Evolutionary conservation across 306 rosid genomes (phyloP).

Genomic region (Quercus agrifolia): DNA sequence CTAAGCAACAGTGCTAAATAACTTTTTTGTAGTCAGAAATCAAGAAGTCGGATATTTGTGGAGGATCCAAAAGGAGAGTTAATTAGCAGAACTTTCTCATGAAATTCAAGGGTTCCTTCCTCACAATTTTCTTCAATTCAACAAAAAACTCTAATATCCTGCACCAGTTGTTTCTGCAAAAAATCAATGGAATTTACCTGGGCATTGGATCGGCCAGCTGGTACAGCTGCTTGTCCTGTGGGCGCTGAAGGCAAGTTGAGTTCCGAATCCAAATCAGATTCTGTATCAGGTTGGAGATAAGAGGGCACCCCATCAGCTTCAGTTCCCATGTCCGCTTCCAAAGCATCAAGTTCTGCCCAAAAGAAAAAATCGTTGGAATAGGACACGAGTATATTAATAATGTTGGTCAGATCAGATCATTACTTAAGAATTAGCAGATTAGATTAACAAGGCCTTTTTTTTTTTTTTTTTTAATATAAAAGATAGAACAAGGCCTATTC

Average conservation of each 20-base stretch:
- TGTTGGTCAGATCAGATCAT: neutral
- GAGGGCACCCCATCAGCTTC: constrained; percentile 90
- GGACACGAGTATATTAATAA: neutral
- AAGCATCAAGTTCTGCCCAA: constrained; percentile 81
- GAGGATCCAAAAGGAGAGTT: no score
- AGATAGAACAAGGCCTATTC: no score
- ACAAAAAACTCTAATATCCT: neutral
- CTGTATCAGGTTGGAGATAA: constrained; percentile 94
- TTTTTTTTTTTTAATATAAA: no score
- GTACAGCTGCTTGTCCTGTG: constrained; percentile 51
- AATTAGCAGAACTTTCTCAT: neutral
- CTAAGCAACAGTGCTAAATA: no score
- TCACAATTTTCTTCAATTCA: neutral
- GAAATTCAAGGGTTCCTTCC: neutral
- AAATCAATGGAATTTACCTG: constrained; percentile 45
- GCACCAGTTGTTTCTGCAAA: neutral
- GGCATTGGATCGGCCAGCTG: constrained; percentile 64
- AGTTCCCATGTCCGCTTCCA: constrained; percentile 91
- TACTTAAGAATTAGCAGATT: neutral
- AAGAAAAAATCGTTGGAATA: neutral
- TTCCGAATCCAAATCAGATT: constrained; percentile 77
- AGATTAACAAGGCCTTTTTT: no score
- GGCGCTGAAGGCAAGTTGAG: constrained; percentile 94
- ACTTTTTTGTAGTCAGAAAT: no score
- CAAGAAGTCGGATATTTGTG: no score